Base-by-base conservation (phyloP, 495 filamentous ascomycete species). In the Penicillium goetzii region DNA sequence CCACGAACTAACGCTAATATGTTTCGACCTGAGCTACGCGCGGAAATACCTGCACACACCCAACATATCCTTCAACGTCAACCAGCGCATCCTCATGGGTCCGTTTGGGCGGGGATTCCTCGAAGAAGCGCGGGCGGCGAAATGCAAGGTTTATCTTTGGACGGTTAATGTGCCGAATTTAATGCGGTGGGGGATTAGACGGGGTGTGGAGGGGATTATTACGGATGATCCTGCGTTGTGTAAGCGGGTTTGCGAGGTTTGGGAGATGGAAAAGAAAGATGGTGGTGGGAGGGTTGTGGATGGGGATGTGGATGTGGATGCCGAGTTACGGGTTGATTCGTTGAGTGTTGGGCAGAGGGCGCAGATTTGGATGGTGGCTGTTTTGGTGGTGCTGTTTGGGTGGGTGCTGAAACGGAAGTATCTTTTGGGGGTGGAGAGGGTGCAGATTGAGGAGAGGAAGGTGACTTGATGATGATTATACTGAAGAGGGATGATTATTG, bases 111-210 rank as follows among this genome's bases (percentile, higher is more conserved):
- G 75, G 10, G 74, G 72, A 2, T 95, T 97, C 76, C 59, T 92
- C 14, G 80, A 81, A 2, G 85, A 90, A 23, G 83, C 82, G 10
- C 80, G 80, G 47, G 71, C 74, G 57, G 74, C 78, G 7, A 78
- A 79, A 19, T 84, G 89, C 21, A 80, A 81, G 14, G 74, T 97
- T 9, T 90, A 86, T 68, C 78, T 85, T 1, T 98, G 93, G 93
- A 97, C 94, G 0, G 90, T 96, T 23, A 96, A 97, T 65, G 85
- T 88, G 4, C 82, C 84, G 56, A 72, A 76, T 14, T 79, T 84
- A 70, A 97, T 97, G 92, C 78, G 85, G 67, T 94, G 90, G 90
- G 77, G 84, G 51, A 83, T 89, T 32, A 73, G 76, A 25, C 72
- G 80, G 14, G 68, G 70, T n/a, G 68, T 87, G 0, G 84, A 87